Conservation (phyloP, 2,329 filamentous ascomycete genomes). For the Bipolaris oryzae region DNA sequence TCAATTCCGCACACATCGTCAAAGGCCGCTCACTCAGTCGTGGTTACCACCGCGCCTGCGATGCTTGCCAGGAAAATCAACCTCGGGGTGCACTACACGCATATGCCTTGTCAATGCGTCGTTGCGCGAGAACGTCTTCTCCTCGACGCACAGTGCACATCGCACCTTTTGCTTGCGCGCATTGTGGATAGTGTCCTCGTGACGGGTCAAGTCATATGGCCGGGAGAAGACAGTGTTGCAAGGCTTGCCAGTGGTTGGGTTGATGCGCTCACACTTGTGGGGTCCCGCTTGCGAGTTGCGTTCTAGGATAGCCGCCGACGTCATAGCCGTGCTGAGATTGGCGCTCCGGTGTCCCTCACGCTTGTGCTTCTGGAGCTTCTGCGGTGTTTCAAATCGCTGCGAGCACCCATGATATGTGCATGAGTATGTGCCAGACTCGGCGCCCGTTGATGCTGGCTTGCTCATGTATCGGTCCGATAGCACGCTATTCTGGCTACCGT, state of each 20-base stretch:
- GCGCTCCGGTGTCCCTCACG: conserved; percentile 79
- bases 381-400: conserved; percentile 84
- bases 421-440: conserved; percentile 88
- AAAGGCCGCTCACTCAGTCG: conserved; percentile 30
- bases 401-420: conserved; percentile 95
- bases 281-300: conserved; percentile 90
- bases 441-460: conserved; percentile 68
- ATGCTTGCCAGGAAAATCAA: conserved; percentile 77
- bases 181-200: conserved; percentile 98
- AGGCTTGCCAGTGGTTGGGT: conserved; percentile 91
- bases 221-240: conserved; percentile 94
- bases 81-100: conserved; percentile 89
- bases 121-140: conserved; percentile 95
- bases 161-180: conserved; percentile 91
- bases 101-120: conserved; percentile 95
- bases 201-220: conserved; percentile 93
- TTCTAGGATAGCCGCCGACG: conserved; percentile 61
- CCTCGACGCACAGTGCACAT: conserved; percentile 90
- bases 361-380: conserved; percentile 92
- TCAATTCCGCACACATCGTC: conserved; percentile 16
- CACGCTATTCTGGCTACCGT: conserved; percentile 50
- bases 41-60: conserved; percentile 50
- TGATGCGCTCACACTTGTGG: conserved; percentile 90
- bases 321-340: conserved; percentile 53
- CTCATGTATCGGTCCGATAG: conserved; percentile 41